Percentiles rank a stretch among this genome's conserved stretches.
These are phyloP conservation scores for Orbilia brochopaga DNA, from an alignment of 2,329 filamentous ascomycete species.

Conservation along the genomic window DNA sequence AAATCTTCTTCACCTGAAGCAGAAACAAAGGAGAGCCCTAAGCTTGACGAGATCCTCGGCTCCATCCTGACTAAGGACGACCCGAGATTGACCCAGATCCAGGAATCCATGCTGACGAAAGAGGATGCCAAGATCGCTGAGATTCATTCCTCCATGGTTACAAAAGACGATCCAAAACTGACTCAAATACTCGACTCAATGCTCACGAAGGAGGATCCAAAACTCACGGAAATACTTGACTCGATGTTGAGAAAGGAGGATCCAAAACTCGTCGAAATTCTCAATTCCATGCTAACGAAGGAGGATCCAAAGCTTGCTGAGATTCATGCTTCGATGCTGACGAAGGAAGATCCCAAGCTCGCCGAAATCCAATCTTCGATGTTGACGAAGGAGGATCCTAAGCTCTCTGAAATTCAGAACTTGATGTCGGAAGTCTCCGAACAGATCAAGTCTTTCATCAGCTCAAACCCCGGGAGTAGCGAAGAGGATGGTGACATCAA, in stretches of 20 bases:
- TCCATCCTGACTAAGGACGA: constrained; percentile 40
- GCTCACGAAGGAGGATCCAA: constrained; percentile 17
- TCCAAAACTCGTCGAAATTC: constrained; percentile 16
- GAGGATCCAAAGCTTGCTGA: constrained; percentile 28
- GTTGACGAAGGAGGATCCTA: constrained; percentile 39
- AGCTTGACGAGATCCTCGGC: constrained; percentile 16
- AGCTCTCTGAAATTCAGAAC: constrained; percentile 25
- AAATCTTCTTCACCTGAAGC: constrained; percentile 65
- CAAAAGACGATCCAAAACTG: constrained; percentile 29
- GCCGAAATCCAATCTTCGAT: constrained; percentile 34
- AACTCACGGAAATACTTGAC: constrained; percentile 15
- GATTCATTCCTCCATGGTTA: constrained; percentile 38
- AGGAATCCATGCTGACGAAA: constrained; percentile 34
- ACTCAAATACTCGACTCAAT: constrained; percentile 11
- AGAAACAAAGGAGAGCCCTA: constrained; percentile 53
- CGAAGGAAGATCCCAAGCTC: constrained; percentile 28
- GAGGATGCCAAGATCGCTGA: constrained; percentile 22
- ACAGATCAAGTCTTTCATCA: constrained; percentile 24
- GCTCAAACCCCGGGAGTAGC: neutral
- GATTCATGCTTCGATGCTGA: constrained; percentile 36
- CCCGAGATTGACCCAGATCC: constrained; percentile 24
- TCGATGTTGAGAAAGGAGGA: constrained; percentile 36
- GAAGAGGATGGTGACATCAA: constrained; percentile 55
- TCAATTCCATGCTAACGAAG: constrained; percentile 33
- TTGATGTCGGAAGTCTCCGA: constrained; percentile 27